phyloP scores from a whole-genome alignment of 192 early-diverging fungal genomes.

The Umbelopsis isabellina region DNA sequence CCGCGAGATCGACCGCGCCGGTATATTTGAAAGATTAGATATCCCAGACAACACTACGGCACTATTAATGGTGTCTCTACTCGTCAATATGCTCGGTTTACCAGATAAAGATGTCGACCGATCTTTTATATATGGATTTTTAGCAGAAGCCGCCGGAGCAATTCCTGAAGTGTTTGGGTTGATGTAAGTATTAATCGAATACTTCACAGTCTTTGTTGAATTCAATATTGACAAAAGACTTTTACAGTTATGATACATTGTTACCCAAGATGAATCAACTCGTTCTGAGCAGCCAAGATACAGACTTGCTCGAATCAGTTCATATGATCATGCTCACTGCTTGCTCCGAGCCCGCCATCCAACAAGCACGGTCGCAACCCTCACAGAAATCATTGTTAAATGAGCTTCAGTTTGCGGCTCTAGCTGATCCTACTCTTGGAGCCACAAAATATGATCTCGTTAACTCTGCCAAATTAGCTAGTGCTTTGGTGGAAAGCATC shows the following conservation, averaged over 20 bases:
- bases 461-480: constrained; percentile 7
- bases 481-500: constrained; percentile 12
- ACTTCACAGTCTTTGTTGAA: neutral
- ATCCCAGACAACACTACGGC: constrained; percentile 65
- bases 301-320: constrained; percentile 61
- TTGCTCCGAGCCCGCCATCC: constrained; percentile 37
- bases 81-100: constrained; percentile 69
- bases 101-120: constrained; percentile 72
- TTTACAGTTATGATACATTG: constrained; percentile 64
- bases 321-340: constrained; percentile 67
- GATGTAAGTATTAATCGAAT: constrained; percentile 59
- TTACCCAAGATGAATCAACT: constrained; percentile 69
- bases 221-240: neutral
- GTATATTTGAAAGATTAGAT: constrained; percentile 61
- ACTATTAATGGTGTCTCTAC: constrained; percentile 59
- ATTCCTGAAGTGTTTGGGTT: constrained; percentile 71
- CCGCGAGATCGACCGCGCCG: constrained; percentile 52
- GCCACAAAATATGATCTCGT: neutral
- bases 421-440: constrained; percentile 33
- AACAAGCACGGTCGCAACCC: constrained; percentile 29
- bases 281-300: constrained; percentile 62
- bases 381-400: constrained; percentile 48
- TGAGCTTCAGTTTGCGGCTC: constrained; percentile 47
- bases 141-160: constrained; percentile 68
- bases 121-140: constrained; percentile 71